Conservation (phyloP, 1,284 basidiomycete species). For the Puccinia coronata region DNA sequence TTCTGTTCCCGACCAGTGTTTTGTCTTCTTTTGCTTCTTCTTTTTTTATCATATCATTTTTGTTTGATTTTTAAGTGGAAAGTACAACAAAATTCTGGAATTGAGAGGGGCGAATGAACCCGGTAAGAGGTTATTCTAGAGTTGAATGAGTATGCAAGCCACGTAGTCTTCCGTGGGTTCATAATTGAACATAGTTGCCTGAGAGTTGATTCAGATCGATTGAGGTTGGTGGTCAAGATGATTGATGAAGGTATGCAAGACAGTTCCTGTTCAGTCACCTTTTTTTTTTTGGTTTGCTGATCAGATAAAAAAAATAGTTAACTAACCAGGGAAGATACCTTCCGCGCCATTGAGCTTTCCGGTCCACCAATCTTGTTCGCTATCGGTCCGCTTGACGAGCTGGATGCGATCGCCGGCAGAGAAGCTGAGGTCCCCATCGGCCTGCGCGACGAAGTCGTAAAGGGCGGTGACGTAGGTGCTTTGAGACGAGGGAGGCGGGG, state of each 20-base stretch:
- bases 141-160: background rate
- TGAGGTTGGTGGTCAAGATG: too few species aligned
- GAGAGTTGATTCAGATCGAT: background rate
- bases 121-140: background rate
- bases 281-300: background rate
- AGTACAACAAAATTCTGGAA: too few species aligned
- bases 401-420: conserved; percentile 89
- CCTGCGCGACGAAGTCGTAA: conserved; percentile 93
- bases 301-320: background rate
- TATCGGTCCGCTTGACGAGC: conserved; percentile 79
- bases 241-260: background rate
- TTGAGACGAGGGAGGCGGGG: conserved; percentile 69
- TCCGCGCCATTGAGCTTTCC: conserved; percentile 78
- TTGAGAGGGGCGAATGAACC: too few species aligned
- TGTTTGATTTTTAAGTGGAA: too few species aligned
- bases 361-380: conserved; percentile 97
- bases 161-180: background rate
- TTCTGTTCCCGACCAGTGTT: too few species aligned
- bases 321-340: conserved; percentile 84
- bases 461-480: conserved; percentile 83
- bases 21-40: too few species aligned
- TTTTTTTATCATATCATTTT: too few species aligned
- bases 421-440: conserved; percentile 91
- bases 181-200: conserved; percentile 15
- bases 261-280: background rate